Evolutionary conservation across 2,329 filamentous ascomycete species (phyloP).

Genomic region (Colletotrichum filicis): DNA sequence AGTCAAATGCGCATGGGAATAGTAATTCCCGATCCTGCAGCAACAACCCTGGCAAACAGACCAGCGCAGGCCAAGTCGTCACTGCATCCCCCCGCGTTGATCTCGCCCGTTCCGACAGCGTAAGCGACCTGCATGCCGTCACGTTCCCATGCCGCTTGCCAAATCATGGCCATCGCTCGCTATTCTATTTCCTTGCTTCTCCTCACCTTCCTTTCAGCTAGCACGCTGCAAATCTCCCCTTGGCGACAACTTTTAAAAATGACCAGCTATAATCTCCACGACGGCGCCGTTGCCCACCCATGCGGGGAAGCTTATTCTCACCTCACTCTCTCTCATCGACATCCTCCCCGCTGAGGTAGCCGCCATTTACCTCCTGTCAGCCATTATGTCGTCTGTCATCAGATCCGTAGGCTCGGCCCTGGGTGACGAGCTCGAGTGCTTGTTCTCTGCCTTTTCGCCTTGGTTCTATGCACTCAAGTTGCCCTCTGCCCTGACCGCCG

Average conservation of each 20-base stretch:
- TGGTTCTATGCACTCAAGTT: not conserved
- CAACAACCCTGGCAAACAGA: not conserved
- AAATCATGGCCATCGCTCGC: not conserved
- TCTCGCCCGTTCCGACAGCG: constrained; percentile 20
- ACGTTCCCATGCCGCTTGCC: not conserved
- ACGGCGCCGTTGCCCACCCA: not conserved
- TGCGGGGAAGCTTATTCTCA: constrained; percentile 23
- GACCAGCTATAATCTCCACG: not conserved
- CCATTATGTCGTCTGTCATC: constrained; percentile 16
- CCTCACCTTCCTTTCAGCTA: not conserved
- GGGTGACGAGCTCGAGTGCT: constrained; percentile 15
- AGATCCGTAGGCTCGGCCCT: constrained; percentile 2
- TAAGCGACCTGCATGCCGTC: constrained; percentile 27
- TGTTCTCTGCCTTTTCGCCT: constrained; percentile 9
- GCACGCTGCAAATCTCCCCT: not conserved
- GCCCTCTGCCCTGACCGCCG: not conserved
- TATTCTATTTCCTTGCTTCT: not conserved
- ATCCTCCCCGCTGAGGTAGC: not conserved
- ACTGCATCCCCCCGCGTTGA: constrained; percentile 9
- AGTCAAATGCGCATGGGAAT: not conserved
- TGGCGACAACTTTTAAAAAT: not conserved
- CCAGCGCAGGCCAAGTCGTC: constrained; percentile 16
- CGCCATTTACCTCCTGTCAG: too few species aligned
- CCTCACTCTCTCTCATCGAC: not conserved
- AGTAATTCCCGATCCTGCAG: not conserved